Evolutionary conservation across 345 rosid species (phyloP).

Genomic region (Moricandia moricandioides): DNA sequence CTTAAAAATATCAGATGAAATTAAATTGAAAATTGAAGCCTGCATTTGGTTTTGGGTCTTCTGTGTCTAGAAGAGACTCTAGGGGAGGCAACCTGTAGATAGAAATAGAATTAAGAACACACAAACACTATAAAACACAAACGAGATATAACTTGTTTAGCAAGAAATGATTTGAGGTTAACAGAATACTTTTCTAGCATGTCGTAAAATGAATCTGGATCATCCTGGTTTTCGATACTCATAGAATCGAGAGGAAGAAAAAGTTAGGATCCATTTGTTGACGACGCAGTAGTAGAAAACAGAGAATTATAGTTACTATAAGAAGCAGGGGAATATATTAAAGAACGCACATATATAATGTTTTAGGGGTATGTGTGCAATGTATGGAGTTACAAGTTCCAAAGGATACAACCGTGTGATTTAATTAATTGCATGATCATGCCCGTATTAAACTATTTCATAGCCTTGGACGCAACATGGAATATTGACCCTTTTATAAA

Average conservation of each 20-base stretch:
- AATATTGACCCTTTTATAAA: too few species aligned
- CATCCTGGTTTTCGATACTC: neutral
- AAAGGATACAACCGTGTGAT: too few species aligned
- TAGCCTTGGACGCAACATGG: too few species aligned
- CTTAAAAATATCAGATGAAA: slow-evolving; percentile 11
- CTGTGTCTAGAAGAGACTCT: neutral
- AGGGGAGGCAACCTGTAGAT: neutral
- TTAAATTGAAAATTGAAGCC: neutral
- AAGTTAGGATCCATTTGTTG: slow-evolving; percentile 15
- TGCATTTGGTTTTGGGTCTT: neutral
- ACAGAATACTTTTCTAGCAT: slow-evolving; percentile 14
- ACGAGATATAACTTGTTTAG: slow-evolving; percentile 9
- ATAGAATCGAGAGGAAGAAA: neutral
- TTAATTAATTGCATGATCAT: too few species aligned
- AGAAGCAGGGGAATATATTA: neutral
- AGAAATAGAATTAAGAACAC: neutral
- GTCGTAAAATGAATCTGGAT: slow-evolving; percentile 19
- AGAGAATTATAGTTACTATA: neutral
- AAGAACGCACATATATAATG: neutral
- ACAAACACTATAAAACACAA: neutral
- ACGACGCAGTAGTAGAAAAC: neutral
- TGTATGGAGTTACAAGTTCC: too few species aligned
- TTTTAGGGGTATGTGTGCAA: too few species aligned
- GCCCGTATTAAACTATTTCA: too few species aligned
- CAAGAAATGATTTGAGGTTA: neutral